A percentile compares a stretch with the other conserved stretches of the same genome.
phyloP scores from a whole-genome alignment of 2,329 filamentous ascomycete species.

The Pseudogymnoascus destructans region DNA sequence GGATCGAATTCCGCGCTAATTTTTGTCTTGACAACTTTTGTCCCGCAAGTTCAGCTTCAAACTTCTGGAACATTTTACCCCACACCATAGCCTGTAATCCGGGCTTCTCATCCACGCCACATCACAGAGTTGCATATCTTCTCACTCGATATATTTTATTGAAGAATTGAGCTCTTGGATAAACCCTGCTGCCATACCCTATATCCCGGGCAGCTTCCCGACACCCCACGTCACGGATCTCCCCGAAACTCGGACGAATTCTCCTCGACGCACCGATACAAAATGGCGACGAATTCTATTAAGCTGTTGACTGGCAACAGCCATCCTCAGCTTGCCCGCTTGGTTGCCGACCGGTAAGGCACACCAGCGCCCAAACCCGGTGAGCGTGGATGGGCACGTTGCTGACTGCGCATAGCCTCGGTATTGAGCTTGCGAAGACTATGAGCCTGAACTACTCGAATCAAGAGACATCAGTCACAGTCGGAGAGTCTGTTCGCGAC shows the following conservation, averaged over 20 bases:
- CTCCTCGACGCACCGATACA: neutral
- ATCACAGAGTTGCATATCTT: neutral
- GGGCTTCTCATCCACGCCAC: slow-evolving; percentile 5
- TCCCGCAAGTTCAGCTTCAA: slow-evolving; percentile 7
- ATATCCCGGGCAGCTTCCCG: neutral
- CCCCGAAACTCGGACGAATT: slow-evolving; percentile 2
- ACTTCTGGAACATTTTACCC: slow-evolving; percentile 8
- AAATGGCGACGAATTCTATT: slow-evolving; percentile 60
- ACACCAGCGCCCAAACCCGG: slow-evolving; percentile 11
- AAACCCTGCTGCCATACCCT: neutral
- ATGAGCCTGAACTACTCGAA: slow-evolving; percentile 77
- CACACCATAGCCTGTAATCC: neutral
- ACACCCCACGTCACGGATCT: slow-evolving; percentile 6
- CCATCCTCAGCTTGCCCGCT: slow-evolving; percentile 57
- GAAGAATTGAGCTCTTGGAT: slow-evolving; percentile 5
- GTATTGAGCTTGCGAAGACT: slow-evolving; percentile 66
- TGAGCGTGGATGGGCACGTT: neutral
- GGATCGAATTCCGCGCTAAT: slow-evolving; percentile 6
- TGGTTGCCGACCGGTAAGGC: slow-evolving; percentile 49
- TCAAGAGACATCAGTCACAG: slow-evolving; percentile 79
- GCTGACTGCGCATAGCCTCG: slow-evolving; percentile 39
- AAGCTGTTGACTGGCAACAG: slow-evolving; percentile 65
- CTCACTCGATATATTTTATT: neutral
- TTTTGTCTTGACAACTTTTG: slow-evolving; percentile 8
- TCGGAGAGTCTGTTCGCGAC: slow-evolving; percentile 89